Evolutionary conservation across 2,329 filamentous ascomycete species (phyloP).

Genomic region (Hirsutella minnesotensis): DNA sequence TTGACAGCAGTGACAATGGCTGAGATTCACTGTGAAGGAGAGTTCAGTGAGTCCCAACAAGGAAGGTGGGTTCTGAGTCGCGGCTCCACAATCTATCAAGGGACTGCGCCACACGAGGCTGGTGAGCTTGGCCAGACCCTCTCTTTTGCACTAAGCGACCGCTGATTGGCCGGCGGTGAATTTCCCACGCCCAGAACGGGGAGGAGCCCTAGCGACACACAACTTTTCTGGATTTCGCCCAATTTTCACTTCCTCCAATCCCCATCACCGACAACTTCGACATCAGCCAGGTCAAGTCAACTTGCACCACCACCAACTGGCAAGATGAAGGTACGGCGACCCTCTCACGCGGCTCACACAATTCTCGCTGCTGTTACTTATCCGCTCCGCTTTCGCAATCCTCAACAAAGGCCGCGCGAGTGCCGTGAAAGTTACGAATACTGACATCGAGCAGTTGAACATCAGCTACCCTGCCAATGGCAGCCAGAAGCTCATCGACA

Average conservation of each 20-base stretch:
- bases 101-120: slow-evolving; percentile 1
- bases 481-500: slow-evolving; percentile 97
- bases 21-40: too few relatives aligned
- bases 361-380: too few relatives aligned
- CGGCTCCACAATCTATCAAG: neutral
- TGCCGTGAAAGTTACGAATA: too few relatives aligned
- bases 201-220: slow-evolving; percentile 29
- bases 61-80: neutral
- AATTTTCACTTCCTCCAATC: slow-evolving; percentile 20
- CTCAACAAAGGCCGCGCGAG: too few relatives aligned
- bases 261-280: slow-evolving; percentile 23
- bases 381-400: too few relatives aligned
- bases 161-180: slow-evolving; percentile 19
- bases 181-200: slow-evolving; percentile 9
- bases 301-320: slow-evolving; percentile 33
- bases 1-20: too few relatives aligned
- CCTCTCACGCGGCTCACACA: neutral
- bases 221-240: slow-evolving; percentile 26
- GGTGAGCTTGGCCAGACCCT: slow-evolving; percentile 2
- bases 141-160: neutral
- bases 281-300: slow-evolving; percentile 28
- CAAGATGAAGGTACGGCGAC: slow-evolving; percentile 33
- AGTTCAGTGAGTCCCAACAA: neutral
- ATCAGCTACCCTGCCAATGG: slow-evolving; percentile 92
- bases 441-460: slow-evolving; percentile 43